These are phyloP conservation scores for Cladophialophora psammophila DNA, from an alignment of 2,329 filamentous ascomycete species.

Conservation along the genomic window DNA sequence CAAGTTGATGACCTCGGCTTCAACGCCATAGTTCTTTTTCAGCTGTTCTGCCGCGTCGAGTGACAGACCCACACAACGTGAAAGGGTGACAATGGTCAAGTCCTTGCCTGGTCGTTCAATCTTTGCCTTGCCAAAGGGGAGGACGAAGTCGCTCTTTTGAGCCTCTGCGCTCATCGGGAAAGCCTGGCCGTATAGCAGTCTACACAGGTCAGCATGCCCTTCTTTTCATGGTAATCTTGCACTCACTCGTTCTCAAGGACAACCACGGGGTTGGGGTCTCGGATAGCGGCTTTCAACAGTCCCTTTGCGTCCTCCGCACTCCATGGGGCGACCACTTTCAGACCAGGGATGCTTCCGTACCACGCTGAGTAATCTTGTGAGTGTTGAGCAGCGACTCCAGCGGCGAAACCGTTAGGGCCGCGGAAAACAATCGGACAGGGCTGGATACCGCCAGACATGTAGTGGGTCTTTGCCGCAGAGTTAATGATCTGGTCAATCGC, in stretches of 20 bases:
- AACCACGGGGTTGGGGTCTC: slow-evolving; percentile 96
- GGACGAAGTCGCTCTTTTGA: slow-evolving; percentile 94
- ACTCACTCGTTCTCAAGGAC: slow-evolving; percentile 81
- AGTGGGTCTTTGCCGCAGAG: slow-evolving; percentile 97
- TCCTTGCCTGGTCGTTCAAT: slow-evolving; percentile 96
- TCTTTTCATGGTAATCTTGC: neutral
- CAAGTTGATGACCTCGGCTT: slow-evolving; percentile 96
- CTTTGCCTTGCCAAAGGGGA: slow-evolving; percentile 99
- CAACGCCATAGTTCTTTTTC: slow-evolving; percentile 95
- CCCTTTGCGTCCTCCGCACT: slow-evolving; percentile 98
- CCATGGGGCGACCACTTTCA: slow-evolving; percentile 97
- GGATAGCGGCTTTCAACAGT: slow-evolving; percentile 94
- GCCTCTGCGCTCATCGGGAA: slow-evolving; percentile 98
- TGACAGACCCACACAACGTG: slow-evolving; percentile 92
- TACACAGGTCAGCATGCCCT: slow-evolving; percentile 53
- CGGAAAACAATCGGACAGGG: slow-evolving; percentile 99
- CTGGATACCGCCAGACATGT: slow-evolving; percentile 99
- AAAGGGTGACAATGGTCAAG: slow-evolving; percentile 91
- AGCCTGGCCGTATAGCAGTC: slow-evolving; percentile 82
- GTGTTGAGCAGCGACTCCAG: slow-evolving; percentile 96
- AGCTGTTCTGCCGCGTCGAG: slow-evolving; percentile 86
- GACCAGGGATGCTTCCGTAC: slow-evolving; percentile 97
- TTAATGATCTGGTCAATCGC: slow-evolving; percentile 99
- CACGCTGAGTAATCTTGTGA: slow-evolving; percentile 98
- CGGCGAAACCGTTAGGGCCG: slow-evolving; percentile 95